These are phyloP conservation scores for Mortierella sp. DNA, from an alignment of 371 early-diverging fungal genomes.

Conservation along the genomic window DNA sequence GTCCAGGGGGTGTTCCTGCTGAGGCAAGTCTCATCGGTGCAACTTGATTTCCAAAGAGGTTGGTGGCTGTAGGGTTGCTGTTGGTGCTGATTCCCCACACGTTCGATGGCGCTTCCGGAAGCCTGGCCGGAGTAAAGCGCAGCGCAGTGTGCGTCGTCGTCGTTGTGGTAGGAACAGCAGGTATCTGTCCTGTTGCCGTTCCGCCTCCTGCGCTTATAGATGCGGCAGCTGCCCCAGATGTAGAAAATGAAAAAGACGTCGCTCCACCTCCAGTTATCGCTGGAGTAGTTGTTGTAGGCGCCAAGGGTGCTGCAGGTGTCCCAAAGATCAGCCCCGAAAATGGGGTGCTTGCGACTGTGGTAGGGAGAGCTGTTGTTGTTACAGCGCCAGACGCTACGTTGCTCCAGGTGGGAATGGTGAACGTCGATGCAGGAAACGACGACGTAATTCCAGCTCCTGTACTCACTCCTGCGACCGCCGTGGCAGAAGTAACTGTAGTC, in stretches of 20 bases:
- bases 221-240: background rate
- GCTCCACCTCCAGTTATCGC: background rate
- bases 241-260: background rate
- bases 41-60: background rate
- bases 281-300: background rate
- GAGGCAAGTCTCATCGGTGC: background rate
- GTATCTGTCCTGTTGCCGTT: background rate
- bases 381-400: background rate
- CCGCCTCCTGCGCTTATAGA: background rate
- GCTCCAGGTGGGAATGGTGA: background rate
- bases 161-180: background rate
- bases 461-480: background rate
- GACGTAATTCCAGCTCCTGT: background rate
- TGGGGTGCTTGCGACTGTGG: background rate
- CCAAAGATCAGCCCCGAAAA: constrained; percentile 4
- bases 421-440: background rate
- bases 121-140: background rate
- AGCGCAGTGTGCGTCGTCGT: background rate
- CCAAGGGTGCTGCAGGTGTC: background rate
- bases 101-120: background rate
- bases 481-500: background rate
- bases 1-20: background rate
- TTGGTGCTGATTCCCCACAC: background rate
- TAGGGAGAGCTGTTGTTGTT: background rate
- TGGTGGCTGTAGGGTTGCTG: background rate